Percentiles rank a stretch among this genome's conserved stretches.
Evolutionary conservation across 345 rosid genomes (phyloP).

Genomic region (Trapa bicornis): DNA sequence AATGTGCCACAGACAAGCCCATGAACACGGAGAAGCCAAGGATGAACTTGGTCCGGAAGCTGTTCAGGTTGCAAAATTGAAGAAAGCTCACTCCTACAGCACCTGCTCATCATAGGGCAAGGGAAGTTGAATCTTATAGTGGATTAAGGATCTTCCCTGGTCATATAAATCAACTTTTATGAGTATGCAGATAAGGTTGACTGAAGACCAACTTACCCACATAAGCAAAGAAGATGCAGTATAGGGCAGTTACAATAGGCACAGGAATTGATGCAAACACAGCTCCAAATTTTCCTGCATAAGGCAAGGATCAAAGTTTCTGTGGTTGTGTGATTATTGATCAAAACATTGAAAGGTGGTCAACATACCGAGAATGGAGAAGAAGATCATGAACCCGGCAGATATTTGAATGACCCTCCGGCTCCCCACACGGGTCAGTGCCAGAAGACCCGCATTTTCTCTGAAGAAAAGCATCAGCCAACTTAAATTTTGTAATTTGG

Average conservation of each 20-base stretch:
- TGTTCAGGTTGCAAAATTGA: conserved; percentile 85
- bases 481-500: not conserved
- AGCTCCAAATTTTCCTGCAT: conserved; percentile 93
- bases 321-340: too few species aligned
- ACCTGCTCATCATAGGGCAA: conserved; percentile 28
- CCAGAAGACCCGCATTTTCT: conserved; percentile 89
- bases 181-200: not conserved
- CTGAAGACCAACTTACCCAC: conserved; percentile 48
- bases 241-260: conserved; percentile 65
- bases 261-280: conserved; percentile 86
- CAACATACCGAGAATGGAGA: conserved; percentile 73
- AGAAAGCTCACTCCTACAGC: conserved; percentile 83
- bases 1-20: conserved; percentile 82
- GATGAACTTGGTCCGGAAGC: conserved; percentile 65
- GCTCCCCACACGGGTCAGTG: conserved; percentile 83
- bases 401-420: conserved; percentile 91
- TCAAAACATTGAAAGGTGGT: not conserved
- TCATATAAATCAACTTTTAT: not conserved
- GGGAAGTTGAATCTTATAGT: not conserved
- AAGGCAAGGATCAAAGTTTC: not conserved
- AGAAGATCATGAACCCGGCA: conserved; percentile 96
- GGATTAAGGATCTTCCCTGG: not conserved
- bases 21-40: conserved; percentile 83
- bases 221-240: conserved; percentile 82
- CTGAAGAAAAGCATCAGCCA: conserved; percentile 21